Evolutionary conservation across 1,139 yeast species (phyloP), one percentile per base, ranked within the genome.

Genomic region (Taiozyma sp.): DNA sequence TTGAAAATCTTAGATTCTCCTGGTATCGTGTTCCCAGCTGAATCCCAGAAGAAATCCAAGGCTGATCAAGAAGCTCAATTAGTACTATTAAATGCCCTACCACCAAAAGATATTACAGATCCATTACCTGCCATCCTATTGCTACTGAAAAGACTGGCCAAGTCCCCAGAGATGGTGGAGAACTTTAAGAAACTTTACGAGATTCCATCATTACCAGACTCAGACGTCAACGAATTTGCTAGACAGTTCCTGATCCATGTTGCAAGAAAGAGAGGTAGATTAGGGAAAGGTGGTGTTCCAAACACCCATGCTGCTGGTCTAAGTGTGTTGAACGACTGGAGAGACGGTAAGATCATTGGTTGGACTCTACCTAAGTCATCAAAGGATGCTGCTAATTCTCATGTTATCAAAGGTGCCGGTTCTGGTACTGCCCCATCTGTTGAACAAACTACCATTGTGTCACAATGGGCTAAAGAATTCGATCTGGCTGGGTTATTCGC

Each of bases 11-110:
- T 93, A 65, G 99, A 93, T 68, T 89, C 97, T 47, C 99, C 99
- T 47, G 99, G 99, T 66, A 93, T 93, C 57, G 97, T 95, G 42
- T 93, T 93, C 81, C 98, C 99, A 45, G 82, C 84, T 54, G 77
- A 79, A 54, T 63, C 70, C 48, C 71, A 70, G 61, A 79, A 74
- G 63, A 71, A 71, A 63, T 70, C 74, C 62, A 84, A 74, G 64
- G 68, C 74, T 24, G 88, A 84, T 55, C 90, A 85, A 68, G 88
- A 88, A 64, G 96, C 98, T 19, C 88, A 93, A 62, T 77, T 93
- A 59, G 89, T 95, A 10, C 76, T 93, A 54, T 74, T 93, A 57
- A 89, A 90, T 57, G 98, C 98, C 10, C 71, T 95, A 52, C 97
- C 98, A 35, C 90, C 95, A 46, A 89, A 89, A 67, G 85, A 82